phyloP scores from a whole-genome alignment of 331 rosid genomes.

The Rhamnella rubrinervis region DNA sequence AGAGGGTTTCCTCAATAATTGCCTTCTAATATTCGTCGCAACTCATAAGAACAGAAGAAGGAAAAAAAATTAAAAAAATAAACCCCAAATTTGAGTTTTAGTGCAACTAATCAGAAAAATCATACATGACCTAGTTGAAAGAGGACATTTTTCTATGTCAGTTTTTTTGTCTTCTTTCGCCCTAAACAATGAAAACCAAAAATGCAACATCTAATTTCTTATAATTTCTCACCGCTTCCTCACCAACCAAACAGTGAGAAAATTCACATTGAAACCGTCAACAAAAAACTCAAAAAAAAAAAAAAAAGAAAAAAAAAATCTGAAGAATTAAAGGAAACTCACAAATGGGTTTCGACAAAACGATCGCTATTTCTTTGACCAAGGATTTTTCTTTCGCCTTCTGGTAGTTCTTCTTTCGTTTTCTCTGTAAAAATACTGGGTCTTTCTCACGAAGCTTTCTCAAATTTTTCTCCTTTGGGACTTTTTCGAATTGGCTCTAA shows the following conservation, averaged over 20 bases:
- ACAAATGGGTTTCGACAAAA: not conserved
- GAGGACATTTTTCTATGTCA: no score
- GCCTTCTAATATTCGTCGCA: no score
- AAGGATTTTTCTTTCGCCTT: not conserved
- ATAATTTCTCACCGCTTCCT: not conserved
- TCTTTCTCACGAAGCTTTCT: not conserved
- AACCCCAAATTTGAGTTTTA: not conserved
- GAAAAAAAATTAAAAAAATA: not conserved
- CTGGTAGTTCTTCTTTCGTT: not conserved
- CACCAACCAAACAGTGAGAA: not conserved
- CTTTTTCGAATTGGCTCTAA: no score
- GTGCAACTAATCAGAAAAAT: no score
- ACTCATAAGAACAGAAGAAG: not conserved
- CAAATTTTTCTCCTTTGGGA: no score
- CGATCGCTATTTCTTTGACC: not conserved
- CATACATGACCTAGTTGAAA: no score
- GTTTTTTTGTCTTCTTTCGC: not conserved
- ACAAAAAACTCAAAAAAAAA: no score
- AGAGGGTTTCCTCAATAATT: no score
- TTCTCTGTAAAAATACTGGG: not conserved
- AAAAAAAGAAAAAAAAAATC: no score
- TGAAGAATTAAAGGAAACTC: not conserved
- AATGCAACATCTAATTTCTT: not conserved
- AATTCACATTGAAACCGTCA: no score
- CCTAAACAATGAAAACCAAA: not conserved